phyloP scores from a whole-genome alignment of 306 rosid species.

The Neltuma alba region DNA sequence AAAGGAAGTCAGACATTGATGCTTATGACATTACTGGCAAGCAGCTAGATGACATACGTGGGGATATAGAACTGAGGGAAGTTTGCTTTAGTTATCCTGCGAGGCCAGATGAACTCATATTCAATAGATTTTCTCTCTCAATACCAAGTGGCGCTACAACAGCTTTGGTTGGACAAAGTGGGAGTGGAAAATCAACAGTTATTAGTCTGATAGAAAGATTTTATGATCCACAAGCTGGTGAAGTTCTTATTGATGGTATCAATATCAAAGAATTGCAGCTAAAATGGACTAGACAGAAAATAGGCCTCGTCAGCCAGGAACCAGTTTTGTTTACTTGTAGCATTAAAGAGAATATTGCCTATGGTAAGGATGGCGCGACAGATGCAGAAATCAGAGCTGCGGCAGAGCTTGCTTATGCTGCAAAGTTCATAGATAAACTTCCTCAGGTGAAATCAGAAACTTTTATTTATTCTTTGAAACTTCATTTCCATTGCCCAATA shows the following conservation, averaged over 20 bases:
- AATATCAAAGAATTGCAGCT: constrained; percentile 51
- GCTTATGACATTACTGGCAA: constrained; percentile 55
- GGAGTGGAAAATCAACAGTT: constrained; percentile 58
- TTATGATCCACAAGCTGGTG: constrained; percentile 53
- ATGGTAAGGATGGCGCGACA: constrained; percentile 53
- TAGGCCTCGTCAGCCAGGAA: constrained; percentile 57
- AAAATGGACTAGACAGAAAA: constrained; percentile 46
- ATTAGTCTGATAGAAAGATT: constrained; percentile 52
- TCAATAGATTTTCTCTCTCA: constrained; percentile 54
- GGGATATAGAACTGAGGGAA: constrained; percentile 44
- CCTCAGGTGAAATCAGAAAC: constrained; percentile 41
- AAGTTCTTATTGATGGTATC: constrained; percentile 50
- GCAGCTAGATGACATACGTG: constrained; percentile 49
- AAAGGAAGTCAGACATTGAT: constrained; percentile 77
- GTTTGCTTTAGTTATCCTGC: constrained; percentile 45
- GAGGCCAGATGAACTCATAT: constrained; percentile 34
- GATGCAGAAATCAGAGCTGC: constrained; percentile 46
- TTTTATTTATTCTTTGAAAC: constrained; percentile 6
- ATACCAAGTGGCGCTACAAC: constrained; percentile 59
- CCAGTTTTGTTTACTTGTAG: constrained; percentile 49
- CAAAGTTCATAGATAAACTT: constrained; percentile 47
- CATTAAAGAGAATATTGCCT: constrained; percentile 50
- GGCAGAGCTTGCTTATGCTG: constrained; percentile 47
- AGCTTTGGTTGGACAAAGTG: constrained; percentile 61
- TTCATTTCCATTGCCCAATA: background rate